Percentiles rank a stretch among this genome's conserved stretches.
Conservation (phyloP, 345 rosid genomes). For the Conringia planisiliqua region DNA sequence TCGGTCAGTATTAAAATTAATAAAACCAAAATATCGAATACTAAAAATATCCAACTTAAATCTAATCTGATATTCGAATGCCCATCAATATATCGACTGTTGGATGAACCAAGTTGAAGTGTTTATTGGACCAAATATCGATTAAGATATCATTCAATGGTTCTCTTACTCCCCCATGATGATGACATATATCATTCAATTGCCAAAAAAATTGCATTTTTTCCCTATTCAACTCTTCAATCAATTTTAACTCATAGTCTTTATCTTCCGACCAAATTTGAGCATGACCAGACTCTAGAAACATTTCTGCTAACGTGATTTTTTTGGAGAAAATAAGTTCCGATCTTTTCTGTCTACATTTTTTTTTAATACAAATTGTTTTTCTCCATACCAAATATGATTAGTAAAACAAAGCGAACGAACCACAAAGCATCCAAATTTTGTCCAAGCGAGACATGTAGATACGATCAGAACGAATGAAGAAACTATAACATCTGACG, state of each 20-base stretch:
- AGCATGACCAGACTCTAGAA: background rate
- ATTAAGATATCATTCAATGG: too few relatives aligned
- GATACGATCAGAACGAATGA: background rate
- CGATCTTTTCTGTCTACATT: too few relatives aligned
- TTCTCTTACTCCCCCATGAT: background rate
- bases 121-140: background rate
- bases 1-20: too few relatives aligned
- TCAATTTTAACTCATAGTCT: background rate
- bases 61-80: too few relatives aligned
- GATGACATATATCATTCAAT: too few relatives aligned
- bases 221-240: background rate
- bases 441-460: background rate
- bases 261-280: background rate
- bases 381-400: background rate
- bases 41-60: too few relatives aligned
- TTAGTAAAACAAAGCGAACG: background rate
- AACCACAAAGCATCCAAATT: background rate
- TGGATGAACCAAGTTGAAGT: background rate
- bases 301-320: background rate
- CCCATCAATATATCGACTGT: background rate
- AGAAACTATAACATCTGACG: background rate
- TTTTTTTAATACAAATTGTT: background rate
- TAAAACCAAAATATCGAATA: too few relatives aligned
- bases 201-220: too few relatives aligned
- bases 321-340: background rate